Conservation (phyloP, 176 grass and related monocot species). For the Musa acuminata region DNA sequence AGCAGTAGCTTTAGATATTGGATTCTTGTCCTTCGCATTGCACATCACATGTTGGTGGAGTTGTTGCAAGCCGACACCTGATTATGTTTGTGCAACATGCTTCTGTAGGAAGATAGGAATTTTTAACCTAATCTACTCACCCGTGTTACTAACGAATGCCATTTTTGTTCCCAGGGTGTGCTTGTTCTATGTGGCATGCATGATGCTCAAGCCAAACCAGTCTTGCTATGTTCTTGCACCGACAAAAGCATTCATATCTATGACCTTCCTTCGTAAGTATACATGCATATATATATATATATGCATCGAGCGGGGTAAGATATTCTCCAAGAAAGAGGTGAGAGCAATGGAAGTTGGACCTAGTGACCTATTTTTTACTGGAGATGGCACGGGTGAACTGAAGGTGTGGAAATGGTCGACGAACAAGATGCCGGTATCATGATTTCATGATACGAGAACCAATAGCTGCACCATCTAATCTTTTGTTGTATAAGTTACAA, state of each 20-base stretch:
- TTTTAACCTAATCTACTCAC: neutral
- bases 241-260: slow-evolving; percentile 33
- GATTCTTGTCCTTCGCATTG: neutral
- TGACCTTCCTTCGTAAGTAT: slow-evolving; percentile 38
- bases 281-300: neutral
- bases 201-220: slow-evolving; percentile 29
- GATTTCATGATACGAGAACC: neutral
- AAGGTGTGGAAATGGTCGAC: slow-evolving; percentile 4
- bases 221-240: slow-evolving; percentile 35
- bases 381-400: slow-evolving; percentile 9
- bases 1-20: neutral
- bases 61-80: no score
- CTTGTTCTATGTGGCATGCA: slow-evolving; percentile 40
- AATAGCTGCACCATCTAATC: neutral
- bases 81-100: no score
- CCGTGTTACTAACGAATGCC: neutral
- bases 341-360: slow-evolving; percentile 9
- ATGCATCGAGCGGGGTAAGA: neutral
- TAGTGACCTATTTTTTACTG: slow-evolving; percentile 5
- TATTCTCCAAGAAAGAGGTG: slow-evolving; percentile 12
- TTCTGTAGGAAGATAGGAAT: no score
- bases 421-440: neutral
- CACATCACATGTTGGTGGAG: no score
- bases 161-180: slow-evolving; percentile 32
- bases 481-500: no score